Evolutionary conservation across 73 alveolate species (phyloP).

Genomic region (Breviolum minutum): DNA sequence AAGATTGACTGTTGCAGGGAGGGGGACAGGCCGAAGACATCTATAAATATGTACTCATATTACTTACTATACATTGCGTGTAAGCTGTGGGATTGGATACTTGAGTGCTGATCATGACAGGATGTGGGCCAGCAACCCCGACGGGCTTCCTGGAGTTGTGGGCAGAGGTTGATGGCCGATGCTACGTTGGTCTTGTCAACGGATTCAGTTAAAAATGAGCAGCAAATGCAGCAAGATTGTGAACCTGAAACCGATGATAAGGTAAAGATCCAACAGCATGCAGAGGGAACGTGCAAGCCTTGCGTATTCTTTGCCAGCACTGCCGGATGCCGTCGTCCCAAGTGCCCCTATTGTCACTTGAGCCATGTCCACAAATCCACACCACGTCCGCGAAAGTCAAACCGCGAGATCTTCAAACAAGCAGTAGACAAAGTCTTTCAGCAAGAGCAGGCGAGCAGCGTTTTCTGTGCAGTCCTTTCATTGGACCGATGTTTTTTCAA

Average conservation of each 20-base stretch:
- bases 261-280: not conserved
- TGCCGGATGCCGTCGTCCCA: not conserved
- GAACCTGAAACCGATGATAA: not conserved
- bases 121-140: not conserved
- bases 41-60: no score
- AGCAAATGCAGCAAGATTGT: not conserved
- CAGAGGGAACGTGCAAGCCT: not conserved
- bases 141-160: not conserved
- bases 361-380: not conserved
- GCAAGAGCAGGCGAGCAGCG: not conserved
- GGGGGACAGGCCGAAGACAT: no score
- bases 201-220: no score
- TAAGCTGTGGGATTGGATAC: not conserved
- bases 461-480: not conserved
- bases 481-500: no score
- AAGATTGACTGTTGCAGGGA: no score
- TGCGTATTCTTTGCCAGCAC: constrained; percentile 8
- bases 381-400: not conserved
- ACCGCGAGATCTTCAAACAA: not conserved
- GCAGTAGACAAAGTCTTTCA: not conserved
- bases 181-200: no score
- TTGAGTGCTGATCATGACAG: not conserved
- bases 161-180: not conserved
- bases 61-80: not conserved
- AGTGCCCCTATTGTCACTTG: not conserved